Conservation (phyloP, 371 early-diverging fungal species). For the Parasitella parasitica region DNA sequence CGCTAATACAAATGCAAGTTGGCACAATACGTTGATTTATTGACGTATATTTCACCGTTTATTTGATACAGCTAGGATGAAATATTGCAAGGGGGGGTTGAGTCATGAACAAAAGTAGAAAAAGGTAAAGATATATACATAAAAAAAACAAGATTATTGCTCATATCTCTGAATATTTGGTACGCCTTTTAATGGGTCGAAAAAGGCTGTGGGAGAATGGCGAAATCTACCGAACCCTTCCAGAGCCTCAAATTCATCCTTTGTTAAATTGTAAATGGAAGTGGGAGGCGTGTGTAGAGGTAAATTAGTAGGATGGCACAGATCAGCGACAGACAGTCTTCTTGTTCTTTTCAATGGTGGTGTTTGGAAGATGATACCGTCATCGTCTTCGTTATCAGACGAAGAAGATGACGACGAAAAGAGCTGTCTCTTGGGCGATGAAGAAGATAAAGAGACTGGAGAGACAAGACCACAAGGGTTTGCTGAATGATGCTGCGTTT, state of each 20-base stretch:
- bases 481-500: not conserved
- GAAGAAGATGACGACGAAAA: not conserved
- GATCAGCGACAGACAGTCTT: conserved; percentile 33
- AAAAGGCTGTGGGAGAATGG: conserved; percentile 19
- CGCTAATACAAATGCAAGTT: not conserved
- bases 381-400: conserved; percentile 9
- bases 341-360: not conserved
- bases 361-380: not conserved
- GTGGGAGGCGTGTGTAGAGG: not conserved
- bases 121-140: not conserved
- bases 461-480: not conserved
- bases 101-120: not conserved
- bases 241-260: conserved; percentile 45
- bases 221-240: conserved; percentile 39
- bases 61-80: not conserved
- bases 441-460: conserved; percentile 5
- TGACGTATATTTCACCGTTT: not conserved
- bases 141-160: not conserved
- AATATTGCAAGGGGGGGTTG: not conserved
- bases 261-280: conserved; percentile 18
- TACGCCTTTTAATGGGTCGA: conserved; percentile 24
- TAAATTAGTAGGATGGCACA: conserved; percentile 11
- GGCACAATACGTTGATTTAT: not conserved
- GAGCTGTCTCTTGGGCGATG: not conserved
- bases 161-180: not conserved